A percentile compares a stretch with the other conserved stretches of the same genome.
These are phyloP conservation scores for Calonectria fujianensis DNA, from an alignment of 2,329 filamentous ascomycete genomes.

Conservation along the genomic window DNA sequence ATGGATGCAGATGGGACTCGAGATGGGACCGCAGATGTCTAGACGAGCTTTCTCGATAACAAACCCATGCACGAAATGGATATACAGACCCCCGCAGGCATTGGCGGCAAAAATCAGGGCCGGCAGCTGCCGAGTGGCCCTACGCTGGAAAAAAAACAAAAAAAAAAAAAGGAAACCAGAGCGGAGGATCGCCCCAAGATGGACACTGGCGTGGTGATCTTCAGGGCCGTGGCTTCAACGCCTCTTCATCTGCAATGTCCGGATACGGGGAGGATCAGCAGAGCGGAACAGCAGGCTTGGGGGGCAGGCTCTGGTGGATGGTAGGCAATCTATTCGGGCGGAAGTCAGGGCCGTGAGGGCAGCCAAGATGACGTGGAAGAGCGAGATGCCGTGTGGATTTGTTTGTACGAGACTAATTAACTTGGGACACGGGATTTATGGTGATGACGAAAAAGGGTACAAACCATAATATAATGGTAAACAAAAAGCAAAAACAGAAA, in stretches of 20 bases:
- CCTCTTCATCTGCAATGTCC: conserved; percentile 23
- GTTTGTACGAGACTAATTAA: conserved; percentile 39
- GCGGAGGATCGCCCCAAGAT: conserved; percentile 25
- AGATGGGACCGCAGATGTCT: conserved; percentile 8
- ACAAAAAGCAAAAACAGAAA: conserved; percentile 19
- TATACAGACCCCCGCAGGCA: conserved; percentile 14
- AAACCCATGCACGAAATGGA: conserved; percentile 27
- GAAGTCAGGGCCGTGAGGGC: conserved; percentile 23
- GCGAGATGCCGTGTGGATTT: conserved; percentile 29
- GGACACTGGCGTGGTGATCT: conserved; percentile 31
- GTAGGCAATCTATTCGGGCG: conserved; percentile 31
- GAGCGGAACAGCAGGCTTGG: conserved; percentile 2
- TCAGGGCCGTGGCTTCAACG: conserved; percentile 35
- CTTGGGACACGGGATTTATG: conserved; percentile 32
- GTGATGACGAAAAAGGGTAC: conserved; percentile 23
- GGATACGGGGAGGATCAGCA: conserved; percentile 34
- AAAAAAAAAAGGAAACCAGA: background rate
- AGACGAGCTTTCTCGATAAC: conserved; percentile 16
- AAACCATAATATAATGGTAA: conserved; percentile 19
- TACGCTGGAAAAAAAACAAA: background rate
- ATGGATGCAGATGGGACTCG: conserved; percentile 5
- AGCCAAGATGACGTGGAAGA: conserved; percentile 38
- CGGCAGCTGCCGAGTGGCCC: conserved; percentile 36
- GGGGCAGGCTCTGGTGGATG: conserved; percentile 3
- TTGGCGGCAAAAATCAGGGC: conserved; percentile 31